phyloP scores from a whole-genome alignment of 2,329 filamentous ascomycete species.

The Colletotrichum shisoi region DNA sequence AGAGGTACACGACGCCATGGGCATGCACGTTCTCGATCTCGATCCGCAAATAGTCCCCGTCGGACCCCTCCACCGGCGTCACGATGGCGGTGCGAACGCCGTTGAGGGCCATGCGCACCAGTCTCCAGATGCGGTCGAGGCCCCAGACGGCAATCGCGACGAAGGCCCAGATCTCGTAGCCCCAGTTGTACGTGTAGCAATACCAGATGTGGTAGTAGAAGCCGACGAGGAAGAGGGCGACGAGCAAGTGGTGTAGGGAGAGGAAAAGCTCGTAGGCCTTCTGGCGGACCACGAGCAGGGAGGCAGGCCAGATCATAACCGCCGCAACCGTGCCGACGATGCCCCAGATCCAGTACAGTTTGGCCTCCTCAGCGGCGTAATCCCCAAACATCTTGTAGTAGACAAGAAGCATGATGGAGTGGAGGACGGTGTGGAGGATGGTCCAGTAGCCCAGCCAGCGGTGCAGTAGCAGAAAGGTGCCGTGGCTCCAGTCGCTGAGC shows the following conservation, averaged over 20 bases:
- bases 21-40: conserved; percentile 53
- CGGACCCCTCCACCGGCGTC: conserved; percentile 34
- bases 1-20: conserved; percentile 54
- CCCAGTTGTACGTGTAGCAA: conserved; percentile 48
- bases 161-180: conserved; percentile 56
- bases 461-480: conserved; percentile 55
- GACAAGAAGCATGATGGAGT: conserved; percentile 49
- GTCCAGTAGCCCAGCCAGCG: conserved; percentile 54
- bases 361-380: conserved; percentile 43
- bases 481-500: conserved; percentile 54
- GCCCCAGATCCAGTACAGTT: conserved; percentile 54
- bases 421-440: conserved; percentile 51
- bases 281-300: conserved; percentile 47
- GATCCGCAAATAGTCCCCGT: conserved; percentile 43
- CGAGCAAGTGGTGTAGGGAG: conserved; percentile 50
- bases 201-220: conserved; percentile 51
- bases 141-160: conserved; percentile 44
- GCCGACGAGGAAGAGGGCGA: conserved; percentile 51
- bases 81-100: conserved; percentile 51
- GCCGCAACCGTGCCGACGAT: conserved; percentile 49
- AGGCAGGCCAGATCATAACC: conserved; percentile 45
- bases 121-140: conserved; percentile 56
- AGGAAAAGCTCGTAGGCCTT: conserved; percentile 54
- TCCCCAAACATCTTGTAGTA: conserved; percentile 44
- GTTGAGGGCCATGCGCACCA: conserved; percentile 50